Conservation (phyloP, 208 protist species). For the Herpetomonas tarakana region DNA sequence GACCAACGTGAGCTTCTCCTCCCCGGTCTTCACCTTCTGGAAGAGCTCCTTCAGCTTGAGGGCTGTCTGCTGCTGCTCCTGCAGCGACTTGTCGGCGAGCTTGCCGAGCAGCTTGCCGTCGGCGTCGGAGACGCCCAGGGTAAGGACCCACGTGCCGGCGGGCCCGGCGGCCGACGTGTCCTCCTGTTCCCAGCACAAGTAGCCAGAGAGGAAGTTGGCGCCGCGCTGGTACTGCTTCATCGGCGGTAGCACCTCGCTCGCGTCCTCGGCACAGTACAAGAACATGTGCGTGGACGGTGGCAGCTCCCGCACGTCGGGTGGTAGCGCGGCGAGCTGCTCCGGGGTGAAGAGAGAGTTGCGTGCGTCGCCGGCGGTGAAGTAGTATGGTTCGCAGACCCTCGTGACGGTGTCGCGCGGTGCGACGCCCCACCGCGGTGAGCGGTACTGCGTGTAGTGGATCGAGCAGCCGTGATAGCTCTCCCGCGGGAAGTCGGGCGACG, state of each 20-base stretch:
- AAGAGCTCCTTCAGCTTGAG: constrained; percentile 9
- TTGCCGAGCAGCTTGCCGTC: constrained; percentile 18
- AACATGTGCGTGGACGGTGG: constrained; percentile 17
- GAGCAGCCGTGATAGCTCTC: constrained; percentile 8
- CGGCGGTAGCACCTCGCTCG: constrained; percentile 24
- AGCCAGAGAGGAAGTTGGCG: constrained; percentile 20
- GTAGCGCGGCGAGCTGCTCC: neutral
- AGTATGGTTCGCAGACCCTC: constrained; percentile 17
- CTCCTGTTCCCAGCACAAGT: constrained; percentile 25
- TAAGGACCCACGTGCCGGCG: neutral
- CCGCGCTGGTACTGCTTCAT: constrained; percentile 19
- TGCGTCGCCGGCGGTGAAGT: constrained; percentile 20
- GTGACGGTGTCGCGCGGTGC: constrained; percentile 26
- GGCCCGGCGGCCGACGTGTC: neutral
- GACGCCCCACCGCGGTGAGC: constrained; percentile 15
- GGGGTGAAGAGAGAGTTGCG: constrained; percentile 15
- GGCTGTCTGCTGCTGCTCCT: constrained; percentile 22
- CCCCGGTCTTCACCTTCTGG: too few relatives aligned
- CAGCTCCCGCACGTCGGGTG: constrained; percentile 3
- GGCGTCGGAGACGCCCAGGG: constrained; percentile 15
- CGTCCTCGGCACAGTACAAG: constrained; percentile 30
- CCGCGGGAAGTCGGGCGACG: constrained; percentile 8
- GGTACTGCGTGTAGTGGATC: constrained; percentile 22
- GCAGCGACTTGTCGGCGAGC: neutral
- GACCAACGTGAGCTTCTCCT: too few relatives aligned